Base-by-base conservation (phyloP, 192 early-diverging fungal genomes). In the Backusella westeae region DNA sequence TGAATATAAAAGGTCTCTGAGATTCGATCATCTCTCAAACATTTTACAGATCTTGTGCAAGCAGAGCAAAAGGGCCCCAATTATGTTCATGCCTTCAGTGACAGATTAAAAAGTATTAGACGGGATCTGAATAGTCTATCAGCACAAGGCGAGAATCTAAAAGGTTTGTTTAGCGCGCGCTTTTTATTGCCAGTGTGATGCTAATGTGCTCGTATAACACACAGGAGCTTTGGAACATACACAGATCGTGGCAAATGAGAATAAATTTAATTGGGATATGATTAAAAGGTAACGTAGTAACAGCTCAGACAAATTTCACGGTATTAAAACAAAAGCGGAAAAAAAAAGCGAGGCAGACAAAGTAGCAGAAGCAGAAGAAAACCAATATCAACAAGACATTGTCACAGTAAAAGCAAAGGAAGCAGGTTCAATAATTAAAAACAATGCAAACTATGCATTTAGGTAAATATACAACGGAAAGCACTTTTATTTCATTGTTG, bases 31-130 rank as follows among this genome's bases (percentile, higher is more conserved):
- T 76, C 75, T 69, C 32, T 76, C 2, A n/a, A 39, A 19, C 41
- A 76, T 21, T 76, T 76, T 69, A 70, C 68, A 23, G 38, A 66
- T 15, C 68, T 76, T 39, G 39, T 76, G 32, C 67, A 76, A 41
- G 29, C 42, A 26, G 75, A 76, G 7, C 34, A 59, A 21, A 76
- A 76, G 21, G 68, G 46, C n/a, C 75, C 75, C 10, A 39, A 76
- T 69, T 76, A 38, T 59, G 75, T 76, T 21, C 68, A 76, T 67
- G 10, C 21, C 0, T 76, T 76, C 23, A 76, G 75, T 21, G 46
- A 69, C 9, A 68, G 68, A 32, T 68, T 76, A 15, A 76, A 70
- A 35, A 15, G 67, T 7, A 42, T 76, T 19, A 76, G 56, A 67
- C 65, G 75, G 39, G 75, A 76, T 36, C 29, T 76, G 9, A 76